Evolutionary conservation across 257 asterid species (phyloP).

Genomic region (Perilla frutescens): DNA sequence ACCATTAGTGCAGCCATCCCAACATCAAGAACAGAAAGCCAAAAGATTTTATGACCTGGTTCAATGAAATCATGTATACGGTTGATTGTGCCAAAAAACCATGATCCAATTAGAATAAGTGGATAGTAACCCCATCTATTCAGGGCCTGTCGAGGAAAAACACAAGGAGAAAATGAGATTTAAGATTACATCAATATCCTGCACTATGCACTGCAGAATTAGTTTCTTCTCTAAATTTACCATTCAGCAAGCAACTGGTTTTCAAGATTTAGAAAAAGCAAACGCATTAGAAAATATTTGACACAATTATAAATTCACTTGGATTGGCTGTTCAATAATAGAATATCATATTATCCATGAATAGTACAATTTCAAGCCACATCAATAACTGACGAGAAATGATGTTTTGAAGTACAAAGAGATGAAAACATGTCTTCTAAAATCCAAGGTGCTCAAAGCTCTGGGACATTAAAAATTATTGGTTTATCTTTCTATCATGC

Average conservation of each 20-base stretch:
- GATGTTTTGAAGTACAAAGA: not conserved
- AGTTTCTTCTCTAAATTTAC: not conserved
- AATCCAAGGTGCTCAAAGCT: constrained; percentile 26
- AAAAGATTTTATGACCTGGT: constrained; percentile 86
- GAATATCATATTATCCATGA: not conserved
- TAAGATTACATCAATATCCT: constrained; percentile 4
- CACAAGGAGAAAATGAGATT: not conserved
- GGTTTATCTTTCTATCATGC: not conserved
- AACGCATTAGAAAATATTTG: not conserved
- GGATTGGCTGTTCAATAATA: not conserved
- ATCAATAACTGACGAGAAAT: not conserved
- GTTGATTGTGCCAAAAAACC: constrained; percentile 97
- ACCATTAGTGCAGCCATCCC: constrained; percentile 99
- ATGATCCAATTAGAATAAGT: constrained; percentile 91
- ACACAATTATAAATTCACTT: constrained; percentile 7
- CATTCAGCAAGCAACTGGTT: constrained; percentile 12
- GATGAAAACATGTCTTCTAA: not conserved
- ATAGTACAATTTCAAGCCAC: not conserved
- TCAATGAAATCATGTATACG: constrained; percentile 92
- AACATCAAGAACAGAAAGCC: constrained; percentile 98
- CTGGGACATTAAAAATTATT: not conserved
- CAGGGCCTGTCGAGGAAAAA: constrained; percentile 62
- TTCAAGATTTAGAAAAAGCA: constrained; percentile 20
- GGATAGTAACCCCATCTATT: constrained; percentile 99
- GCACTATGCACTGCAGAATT: constrained; percentile 13